Conservation (phyloP, 352 stramenopile species). For the Phytophthora pisi region DNA sequence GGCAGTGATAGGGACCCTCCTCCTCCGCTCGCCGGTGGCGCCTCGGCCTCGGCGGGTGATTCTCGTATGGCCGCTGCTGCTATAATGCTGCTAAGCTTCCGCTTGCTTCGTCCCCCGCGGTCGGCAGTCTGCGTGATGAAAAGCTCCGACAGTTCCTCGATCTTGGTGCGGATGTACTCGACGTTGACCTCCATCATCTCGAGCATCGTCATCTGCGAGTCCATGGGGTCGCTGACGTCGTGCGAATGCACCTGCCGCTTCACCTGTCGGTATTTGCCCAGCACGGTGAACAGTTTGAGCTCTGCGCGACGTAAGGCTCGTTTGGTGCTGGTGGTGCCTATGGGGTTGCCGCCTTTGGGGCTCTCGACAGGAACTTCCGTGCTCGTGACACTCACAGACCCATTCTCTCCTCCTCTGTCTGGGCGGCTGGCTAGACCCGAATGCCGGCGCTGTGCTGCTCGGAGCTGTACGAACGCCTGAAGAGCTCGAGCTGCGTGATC, state of each 20-base stretch:
- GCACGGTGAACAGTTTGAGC: conserved; percentile 63
- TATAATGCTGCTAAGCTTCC: conserved; percentile 22
- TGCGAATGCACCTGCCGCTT: conserved; percentile 69
- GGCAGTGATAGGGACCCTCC: conserved; percentile 11
- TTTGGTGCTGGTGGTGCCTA: conserved; percentile 12
- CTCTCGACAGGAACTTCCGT: conserved; percentile 7
- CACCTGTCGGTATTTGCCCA: conserved; percentile 60
- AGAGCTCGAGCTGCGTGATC: conserved; percentile 66
- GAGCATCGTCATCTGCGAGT: conserved; percentile 86
- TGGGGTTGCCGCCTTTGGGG: conserved; percentile 7
- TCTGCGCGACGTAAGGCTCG: conserved; percentile 47
- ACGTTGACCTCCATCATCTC: conserved; percentile 89
- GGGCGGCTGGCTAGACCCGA: conserved; percentile 1
- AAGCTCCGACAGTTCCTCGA: conserved; percentile 65
- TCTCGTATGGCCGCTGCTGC: conserved; percentile 1
- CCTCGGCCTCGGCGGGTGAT: background rate
- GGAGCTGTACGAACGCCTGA: conserved; percentile 67
- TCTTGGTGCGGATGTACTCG: conserved; percentile 82
- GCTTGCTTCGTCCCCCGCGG: conserved; percentile 19
- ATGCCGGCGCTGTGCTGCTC: conserved; percentile 46
- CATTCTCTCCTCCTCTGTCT: conserved; percentile 7
- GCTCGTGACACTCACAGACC: conserved; percentile 2
- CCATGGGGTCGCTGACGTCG: conserved; percentile 75
- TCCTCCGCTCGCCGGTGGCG: conserved; percentile 5
- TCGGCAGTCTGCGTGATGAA: conserved; percentile 29